phyloP scores from a whole-genome alignment of 2,329 filamentous ascomycete species.

The Huntiella moniliformis region DNA sequence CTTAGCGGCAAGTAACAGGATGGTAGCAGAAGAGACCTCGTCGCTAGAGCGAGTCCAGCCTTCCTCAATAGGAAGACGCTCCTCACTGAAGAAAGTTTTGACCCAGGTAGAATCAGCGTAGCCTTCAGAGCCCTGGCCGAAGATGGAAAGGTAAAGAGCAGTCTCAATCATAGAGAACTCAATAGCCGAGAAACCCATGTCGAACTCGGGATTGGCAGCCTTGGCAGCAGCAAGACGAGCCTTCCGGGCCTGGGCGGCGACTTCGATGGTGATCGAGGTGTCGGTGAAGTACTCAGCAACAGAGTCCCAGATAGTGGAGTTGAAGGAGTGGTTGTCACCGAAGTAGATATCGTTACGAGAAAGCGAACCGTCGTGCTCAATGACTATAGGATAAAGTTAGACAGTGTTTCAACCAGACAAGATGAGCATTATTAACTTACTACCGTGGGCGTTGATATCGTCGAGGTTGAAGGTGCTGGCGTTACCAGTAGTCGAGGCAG shows the following conservation, averaged over 20 bases:
- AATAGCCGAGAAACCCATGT: constrained; percentile 5
- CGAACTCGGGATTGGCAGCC: constrained; percentile 16
- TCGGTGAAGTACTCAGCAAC: constrained; percentile 13
- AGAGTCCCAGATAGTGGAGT: constrained; percentile 15
- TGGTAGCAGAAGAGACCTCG: neutral
- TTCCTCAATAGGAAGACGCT: constrained; percentile 11
- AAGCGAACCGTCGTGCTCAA: constrained; percentile 20
- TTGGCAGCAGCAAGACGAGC: constrained; percentile 15
- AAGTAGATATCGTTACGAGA: constrained; percentile 17
- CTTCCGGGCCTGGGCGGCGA: constrained; percentile 16
- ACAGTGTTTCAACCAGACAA: neutral
- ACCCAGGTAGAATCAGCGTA: constrained; percentile 14
- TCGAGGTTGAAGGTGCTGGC: constrained; percentile 16
- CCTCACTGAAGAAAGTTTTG: constrained; percentile 12
- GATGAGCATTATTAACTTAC: constrained; percentile 5
- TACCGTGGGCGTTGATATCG: constrained; percentile 15
- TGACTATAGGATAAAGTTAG: constrained; percentile 14
- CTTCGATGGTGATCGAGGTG: constrained; percentile 16
- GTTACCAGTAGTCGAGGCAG: constrained; percentile 17
- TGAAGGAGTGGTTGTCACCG: constrained; percentile 18
- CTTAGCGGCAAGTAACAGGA: neutral
- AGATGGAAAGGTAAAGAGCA: constrained; percentile 14
- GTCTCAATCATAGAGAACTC: constrained; percentile 14
- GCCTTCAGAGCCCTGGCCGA: constrained; percentile 13
- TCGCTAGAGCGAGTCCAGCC: constrained; percentile 5